Evolutionary conservation across 345 rosid genomes (phyloP), one percentile per base, ranked within the genome.

Genomic region (Durio zibethinus): DNA sequence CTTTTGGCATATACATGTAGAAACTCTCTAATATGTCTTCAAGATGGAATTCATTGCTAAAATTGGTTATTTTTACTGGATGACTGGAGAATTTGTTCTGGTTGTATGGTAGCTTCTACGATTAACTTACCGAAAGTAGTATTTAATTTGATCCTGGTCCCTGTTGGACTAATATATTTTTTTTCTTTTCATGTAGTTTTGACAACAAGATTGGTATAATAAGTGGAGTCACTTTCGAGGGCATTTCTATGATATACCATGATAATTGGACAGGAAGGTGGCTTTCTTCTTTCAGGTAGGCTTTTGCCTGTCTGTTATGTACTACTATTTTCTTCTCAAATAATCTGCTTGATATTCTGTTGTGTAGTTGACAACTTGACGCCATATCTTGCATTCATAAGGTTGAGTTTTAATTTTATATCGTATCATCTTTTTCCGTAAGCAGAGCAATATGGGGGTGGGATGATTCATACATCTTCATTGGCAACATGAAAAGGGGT

Each of bases 401-500:
- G 12, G 14, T 20, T 9, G 27, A 15, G 38, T 29, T 12, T 15
- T 36, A 6, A 9, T 61, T 29, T 8, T n/a, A 4, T n/a, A 15
- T 67, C 7, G 12, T 25, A 42, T 67, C 27, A 21, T 23, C 10
- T 69, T 60, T 42, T 5, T 38, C 7, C 20, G 29, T 56, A n/a
- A 7, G 72, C 89, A 93, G 95, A 83, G 94, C 88, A 38, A 85
- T 85, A 40, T 93, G 98, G 98, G 99, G 98, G 7, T 95, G 99
- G 99, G 96, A 91, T 80, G 99, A 93, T 83, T 86, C 93, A 21
- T 77, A 73, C 72, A 29, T 95, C 73, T 93, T 84, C 86, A 80
- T 89, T 0, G 99, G 92, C 71, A 91, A 88, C 61, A 74, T 84
- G 86, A 82, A 79, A 57, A 86, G 85, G 81, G 88, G 84, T 74